These are phyloP conservation scores for Parathielavia appendiculata DNA, from an alignment of 495 filamentous ascomycete species.

Conservation along the genomic window DNA sequence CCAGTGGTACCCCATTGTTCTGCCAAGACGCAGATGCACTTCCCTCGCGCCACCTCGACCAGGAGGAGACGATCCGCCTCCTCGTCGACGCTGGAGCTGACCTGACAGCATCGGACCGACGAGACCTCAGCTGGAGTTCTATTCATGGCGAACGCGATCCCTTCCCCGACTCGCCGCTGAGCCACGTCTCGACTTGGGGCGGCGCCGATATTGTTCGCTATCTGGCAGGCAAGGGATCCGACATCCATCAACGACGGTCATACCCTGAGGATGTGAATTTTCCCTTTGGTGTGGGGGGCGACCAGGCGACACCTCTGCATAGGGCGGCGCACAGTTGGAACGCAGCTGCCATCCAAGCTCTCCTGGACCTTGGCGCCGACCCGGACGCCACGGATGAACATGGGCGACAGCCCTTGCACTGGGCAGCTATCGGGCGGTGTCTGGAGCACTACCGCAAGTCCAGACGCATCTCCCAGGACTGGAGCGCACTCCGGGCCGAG, in stretches of 20 bases:
- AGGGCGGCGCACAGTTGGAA: conserved; percentile 4
- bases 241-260: conserved; percentile 3
- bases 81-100: conserved; percentile 4
- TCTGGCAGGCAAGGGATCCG: conserved; percentile 5
- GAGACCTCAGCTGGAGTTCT: neutral
- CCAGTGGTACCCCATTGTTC: neutral
- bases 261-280: neutral
- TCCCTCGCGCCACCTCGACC: neutral
- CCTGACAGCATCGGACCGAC: conserved; percentile 1
- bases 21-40: neutral
- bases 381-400: conserved; percentile 8
- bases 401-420: neutral
- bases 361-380: conserved; percentile 4
- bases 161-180: conserved; percentile 2
- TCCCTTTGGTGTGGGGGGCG: conserved; percentile 5
- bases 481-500: neutral
- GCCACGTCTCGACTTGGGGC: neutral
- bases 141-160: neutral
- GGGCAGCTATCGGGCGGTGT: conserved; percentile 4
- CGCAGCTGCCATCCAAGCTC: conserved; percentile 1
- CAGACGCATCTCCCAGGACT: neutral
- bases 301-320: conserved; percentile 2
- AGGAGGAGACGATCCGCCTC: conserved; percentile 8
- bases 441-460: neutral
- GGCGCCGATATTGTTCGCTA: conserved; percentile 3